These are phyloP conservation scores for Porpolomopsis calyptriformis DNA, from an alignment of 768 basidiomycete species.

Conservation along the genomic window DNA sequence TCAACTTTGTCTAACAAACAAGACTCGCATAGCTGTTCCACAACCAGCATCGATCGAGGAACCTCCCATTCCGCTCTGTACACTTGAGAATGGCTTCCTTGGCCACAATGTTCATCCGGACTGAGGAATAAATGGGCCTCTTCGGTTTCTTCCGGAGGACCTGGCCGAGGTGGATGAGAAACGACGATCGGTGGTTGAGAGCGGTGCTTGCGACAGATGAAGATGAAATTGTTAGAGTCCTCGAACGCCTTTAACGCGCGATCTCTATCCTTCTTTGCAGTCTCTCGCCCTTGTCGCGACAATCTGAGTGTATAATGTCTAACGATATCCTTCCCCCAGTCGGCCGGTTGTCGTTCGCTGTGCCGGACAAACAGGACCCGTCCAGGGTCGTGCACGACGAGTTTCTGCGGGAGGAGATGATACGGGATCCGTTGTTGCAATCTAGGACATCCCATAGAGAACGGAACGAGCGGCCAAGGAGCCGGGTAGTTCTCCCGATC, in stretches of 20 bases:
- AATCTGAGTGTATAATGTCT: slow-evolving; percentile 22
- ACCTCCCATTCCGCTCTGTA: slow-evolving; percentile 43
- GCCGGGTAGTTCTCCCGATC: neutral
- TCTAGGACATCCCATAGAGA: neutral
- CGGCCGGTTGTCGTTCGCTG: too few species aligned
- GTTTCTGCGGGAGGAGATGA: slow-evolving; percentile 26
- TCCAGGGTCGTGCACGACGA: slow-evolving; percentile 37
- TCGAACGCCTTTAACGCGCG: too few species aligned
- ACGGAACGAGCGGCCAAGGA: neutral
- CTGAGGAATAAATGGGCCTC: slow-evolving; percentile 44
- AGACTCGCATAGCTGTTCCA: slow-evolving; percentile 24
- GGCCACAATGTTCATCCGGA: slow-evolving; percentile 25
- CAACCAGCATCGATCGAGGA: slow-evolving; percentile 30
- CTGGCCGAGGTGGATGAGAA: slow-evolving; percentile 15
- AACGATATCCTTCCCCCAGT: slow-evolving; percentile 16
- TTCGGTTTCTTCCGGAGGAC: slow-evolving; percentile 13
- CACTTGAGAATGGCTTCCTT: slow-evolving; percentile 44
- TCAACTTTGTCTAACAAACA: slow-evolving; percentile 28
- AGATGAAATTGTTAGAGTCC: too few species aligned
- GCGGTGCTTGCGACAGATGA: too few species aligned
- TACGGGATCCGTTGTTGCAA: neutral
- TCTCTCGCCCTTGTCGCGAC: slow-evolving; percentile 5
- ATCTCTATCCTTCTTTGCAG: too few species aligned
- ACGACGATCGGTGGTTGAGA: slow-evolving; percentile 17
- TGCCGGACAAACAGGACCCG: slow-evolving; percentile 18